These are phyloP conservation scores for Colletotrichum sp. DNA, from an alignment of 2,329 filamentous ascomycete genomes.

Conservation along the genomic window DNA sequence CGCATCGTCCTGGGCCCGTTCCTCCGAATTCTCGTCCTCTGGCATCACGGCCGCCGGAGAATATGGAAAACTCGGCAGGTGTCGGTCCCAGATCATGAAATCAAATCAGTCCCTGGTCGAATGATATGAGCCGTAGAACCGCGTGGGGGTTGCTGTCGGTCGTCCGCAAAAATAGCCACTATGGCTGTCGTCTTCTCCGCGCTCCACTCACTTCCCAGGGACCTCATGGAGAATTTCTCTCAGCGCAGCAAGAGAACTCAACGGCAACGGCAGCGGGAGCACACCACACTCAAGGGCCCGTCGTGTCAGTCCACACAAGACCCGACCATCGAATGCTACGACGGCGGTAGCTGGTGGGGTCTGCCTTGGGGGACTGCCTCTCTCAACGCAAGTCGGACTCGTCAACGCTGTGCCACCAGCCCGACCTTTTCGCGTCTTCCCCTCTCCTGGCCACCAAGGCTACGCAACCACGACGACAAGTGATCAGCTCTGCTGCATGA, in stretches of 20 bases:
- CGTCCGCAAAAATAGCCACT: constrained; percentile 8
- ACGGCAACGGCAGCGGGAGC: background rate
- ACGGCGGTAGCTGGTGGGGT: background rate
- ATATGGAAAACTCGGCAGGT: background rate
- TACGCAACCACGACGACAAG: constrained; percentile 2
- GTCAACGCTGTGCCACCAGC: background rate
- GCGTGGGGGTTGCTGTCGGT: constrained; percentile 10
- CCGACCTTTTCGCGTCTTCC: background rate
- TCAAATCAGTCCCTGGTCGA: constrained; percentile 5
- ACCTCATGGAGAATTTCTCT: background rate
- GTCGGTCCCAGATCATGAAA: background rate
- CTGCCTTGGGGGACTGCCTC: background rate
- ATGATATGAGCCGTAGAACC: constrained; percentile 7
- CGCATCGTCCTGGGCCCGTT: background rate
- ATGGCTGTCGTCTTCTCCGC: constrained; percentile 11
- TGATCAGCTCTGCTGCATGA: constrained; percentile 2
- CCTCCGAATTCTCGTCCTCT: background rate
- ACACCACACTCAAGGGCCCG: background rate
- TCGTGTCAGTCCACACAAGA: background rate
- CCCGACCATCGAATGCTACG: constrained; percentile 12
- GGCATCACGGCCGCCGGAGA: background rate
- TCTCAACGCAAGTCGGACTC: background rate
- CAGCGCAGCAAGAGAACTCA: background rate
- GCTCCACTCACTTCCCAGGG: background rate
- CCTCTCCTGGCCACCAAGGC: background rate